Evolutionary conservation across 352 stramenopile genomes (phyloP).

Genomic region (Globisporangium okanoganense): DNA sequence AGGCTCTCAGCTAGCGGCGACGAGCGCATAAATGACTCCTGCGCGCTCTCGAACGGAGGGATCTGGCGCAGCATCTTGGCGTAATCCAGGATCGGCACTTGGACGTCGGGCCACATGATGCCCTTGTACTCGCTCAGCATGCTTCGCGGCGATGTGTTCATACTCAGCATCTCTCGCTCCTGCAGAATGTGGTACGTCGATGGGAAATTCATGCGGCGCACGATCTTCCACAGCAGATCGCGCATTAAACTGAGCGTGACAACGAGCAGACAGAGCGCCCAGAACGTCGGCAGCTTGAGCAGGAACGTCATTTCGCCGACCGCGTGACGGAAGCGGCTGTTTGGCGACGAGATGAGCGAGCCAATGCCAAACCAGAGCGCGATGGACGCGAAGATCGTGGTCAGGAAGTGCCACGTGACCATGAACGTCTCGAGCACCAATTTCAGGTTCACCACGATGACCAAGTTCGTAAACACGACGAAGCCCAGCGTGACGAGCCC

Average conservation of each 20-base stretch:
- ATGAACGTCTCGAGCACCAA: constrained; percentile 70
- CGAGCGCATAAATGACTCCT: constrained; percentile 52
- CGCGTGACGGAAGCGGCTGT: constrained; percentile 49
- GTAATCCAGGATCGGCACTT: constrained; percentile 47
- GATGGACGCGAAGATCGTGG: constrained; percentile 51
- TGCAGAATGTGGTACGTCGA: constrained; percentile 80
- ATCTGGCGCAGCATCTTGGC: constrained; percentile 43
- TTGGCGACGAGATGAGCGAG: constrained; percentile 48
- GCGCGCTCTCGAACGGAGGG: constrained; percentile 40
- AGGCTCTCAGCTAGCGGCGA: constrained; percentile 57
- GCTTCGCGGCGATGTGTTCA: constrained; percentile 55
- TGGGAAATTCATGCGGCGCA: constrained; percentile 56
- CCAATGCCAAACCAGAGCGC: constrained; percentile 63
- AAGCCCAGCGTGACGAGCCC: constrained; percentile 67
- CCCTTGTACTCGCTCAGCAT: constrained; percentile 36
- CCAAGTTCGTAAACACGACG: constrained; percentile 77
- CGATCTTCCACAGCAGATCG: constrained; percentile 68
- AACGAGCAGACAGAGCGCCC: constrained; percentile 56
- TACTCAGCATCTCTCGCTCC: constrained; percentile 59
- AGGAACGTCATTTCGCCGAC: constrained; percentile 70
- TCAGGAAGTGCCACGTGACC: constrained; percentile 67
- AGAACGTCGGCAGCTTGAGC: constrained; percentile 53
- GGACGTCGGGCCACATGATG: constrained; percentile 34
- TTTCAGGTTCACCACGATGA: constrained; percentile 77
- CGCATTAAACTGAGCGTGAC: constrained; percentile 57